Percentiles rank a stretch among this genome's conserved stretches.
phyloP scores from a whole-genome alignment of 1,139 yeast species.

The Diutina neorugosa region DNA sequence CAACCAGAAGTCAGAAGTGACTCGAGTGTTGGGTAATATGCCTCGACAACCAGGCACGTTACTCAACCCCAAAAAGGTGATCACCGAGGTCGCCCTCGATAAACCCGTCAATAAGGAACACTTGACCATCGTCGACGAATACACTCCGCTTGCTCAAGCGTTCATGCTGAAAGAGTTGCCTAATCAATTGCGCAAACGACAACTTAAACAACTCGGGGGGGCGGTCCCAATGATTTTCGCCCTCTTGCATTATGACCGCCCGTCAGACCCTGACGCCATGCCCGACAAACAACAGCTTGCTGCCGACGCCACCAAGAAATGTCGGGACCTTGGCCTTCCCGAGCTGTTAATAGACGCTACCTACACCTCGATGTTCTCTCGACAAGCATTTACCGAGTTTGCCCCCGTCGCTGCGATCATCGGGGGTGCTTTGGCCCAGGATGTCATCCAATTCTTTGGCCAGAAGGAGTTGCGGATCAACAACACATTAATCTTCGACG shows the following conservation, averaged over 20 bases:
- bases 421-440: slow-evolving; percentile 89
- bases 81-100: slow-evolving; percentile 30
- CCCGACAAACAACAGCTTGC: slow-evolving; percentile 22
- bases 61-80: slow-evolving; percentile 38
- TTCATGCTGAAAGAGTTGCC: slow-evolving; percentile 28
- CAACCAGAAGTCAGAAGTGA: slow-evolving; percentile 37
- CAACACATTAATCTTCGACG: slow-evolving; percentile 70
- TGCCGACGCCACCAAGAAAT: slow-evolving; percentile 11
- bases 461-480: slow-evolving; percentile 72
- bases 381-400: slow-evolving; percentile 56
- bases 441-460: slow-evolving; percentile 72
- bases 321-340: slow-evolving; percentile 25
- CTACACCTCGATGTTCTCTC: slow-evolving; percentile 26
- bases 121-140: slow-evolving; percentile 45
- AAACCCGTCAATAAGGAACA: slow-evolving; percentile 31
- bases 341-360: slow-evolving; percentile 23
- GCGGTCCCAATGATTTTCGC: slow-evolving; percentile 54
- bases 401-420: slow-evolving; percentile 80
- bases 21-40: slow-evolving; percentile 37
- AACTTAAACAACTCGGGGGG: slow-evolving; percentile 44
- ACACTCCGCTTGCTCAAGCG: slow-evolving; percentile 20
- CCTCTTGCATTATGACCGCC: slow-evolving; percentile 28
- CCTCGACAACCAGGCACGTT: slow-evolving; percentile 31
- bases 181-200: slow-evolving; percentile 38
- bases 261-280: slow-evolving; percentile 16